Base-by-base conservation (phyloP, 2,329 filamentous ascomycete genomes). In the Trichoderma sp. region DNA sequence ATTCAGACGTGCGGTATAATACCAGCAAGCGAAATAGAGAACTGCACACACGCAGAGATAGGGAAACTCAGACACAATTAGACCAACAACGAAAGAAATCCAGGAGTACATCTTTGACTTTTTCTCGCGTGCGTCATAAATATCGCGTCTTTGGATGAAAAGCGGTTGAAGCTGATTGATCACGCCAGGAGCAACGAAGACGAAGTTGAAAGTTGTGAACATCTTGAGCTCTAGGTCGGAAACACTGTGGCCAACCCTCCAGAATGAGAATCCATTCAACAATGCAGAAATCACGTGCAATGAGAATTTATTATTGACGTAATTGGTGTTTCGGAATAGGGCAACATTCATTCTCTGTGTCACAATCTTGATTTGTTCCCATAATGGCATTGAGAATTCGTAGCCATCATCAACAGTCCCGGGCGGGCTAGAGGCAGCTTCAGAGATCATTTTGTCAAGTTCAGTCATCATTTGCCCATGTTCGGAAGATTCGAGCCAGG, bases 361-460 rank as follows among this genome's bases (percentile, higher is more conserved):
- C 60, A 94, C 92, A 71, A 93, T 86, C 78, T 87, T 89, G 59
- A 91, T 84, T 81, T 96, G 94, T 38, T 88, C 83, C 78, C 81
- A 84, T 77, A 95, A 89, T 0, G 92, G 88, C 8, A 91, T 91
- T 0, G 94, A 93, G 77, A 95, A 96, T 82, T 95, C 93, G 68
- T 91, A 87, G 76, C 90, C 93, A 69, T 88, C 86, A 29, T 87
- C 84, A 75, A 81, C 78, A 78, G 81, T 85, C 68, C 82, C 59
- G 5, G 59, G 66, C 2, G 86, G 82, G 77, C 85, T 86, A n/a
- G 85, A 76, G 0, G 87, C 86, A 0, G 92, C 89, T 4, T 89
- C 88, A 2, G 85, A 80, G 77, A 91, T 89, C 77, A 94, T 89
- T 2, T 84, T 84, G 59, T 93, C 89, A 6, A 95, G 93, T 78